Conservation (phyloP, 2,329 filamentous ascomycete genomes). For the Periconia sp. region DNA sequence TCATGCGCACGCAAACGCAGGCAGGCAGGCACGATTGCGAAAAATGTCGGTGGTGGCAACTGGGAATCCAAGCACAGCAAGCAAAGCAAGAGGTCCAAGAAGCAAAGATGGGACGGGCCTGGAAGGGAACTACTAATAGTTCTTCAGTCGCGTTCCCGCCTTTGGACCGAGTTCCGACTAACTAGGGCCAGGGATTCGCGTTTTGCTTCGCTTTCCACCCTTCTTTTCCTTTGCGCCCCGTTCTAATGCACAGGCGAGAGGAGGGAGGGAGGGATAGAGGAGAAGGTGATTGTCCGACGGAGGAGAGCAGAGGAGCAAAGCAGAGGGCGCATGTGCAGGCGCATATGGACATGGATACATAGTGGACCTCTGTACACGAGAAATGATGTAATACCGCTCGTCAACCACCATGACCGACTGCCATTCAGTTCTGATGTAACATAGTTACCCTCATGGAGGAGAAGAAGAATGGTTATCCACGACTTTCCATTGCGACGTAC, state of each 20-base stretch:
- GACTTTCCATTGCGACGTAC: too few species aligned
- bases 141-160: neutral
- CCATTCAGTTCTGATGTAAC: too few species aligned
- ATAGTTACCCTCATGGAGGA: too few species aligned
- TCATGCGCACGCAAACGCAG: too few species aligned
- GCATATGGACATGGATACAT: too few species aligned
- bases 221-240: neutral
- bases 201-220: neutral
- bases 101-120: neutral
- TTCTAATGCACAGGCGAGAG: neutral
- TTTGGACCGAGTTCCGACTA: neutral
- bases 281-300: too few species aligned
- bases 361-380: too few species aligned
- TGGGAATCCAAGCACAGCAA: conserved; percentile 2
- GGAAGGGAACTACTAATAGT: neutral
- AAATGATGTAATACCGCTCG: too few species aligned
- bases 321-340: too few species aligned
- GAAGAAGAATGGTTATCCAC: too few species aligned
- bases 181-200: neutral
- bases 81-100: neutral
- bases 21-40: neutral
- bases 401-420: too few species aligned
- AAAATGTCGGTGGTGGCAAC: neutral
- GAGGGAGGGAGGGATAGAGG: neutral
- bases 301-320: too few species aligned